Conservation (phyloP, 1,284 basidiomycete genomes). For the Meripilus lineatus region DNA sequence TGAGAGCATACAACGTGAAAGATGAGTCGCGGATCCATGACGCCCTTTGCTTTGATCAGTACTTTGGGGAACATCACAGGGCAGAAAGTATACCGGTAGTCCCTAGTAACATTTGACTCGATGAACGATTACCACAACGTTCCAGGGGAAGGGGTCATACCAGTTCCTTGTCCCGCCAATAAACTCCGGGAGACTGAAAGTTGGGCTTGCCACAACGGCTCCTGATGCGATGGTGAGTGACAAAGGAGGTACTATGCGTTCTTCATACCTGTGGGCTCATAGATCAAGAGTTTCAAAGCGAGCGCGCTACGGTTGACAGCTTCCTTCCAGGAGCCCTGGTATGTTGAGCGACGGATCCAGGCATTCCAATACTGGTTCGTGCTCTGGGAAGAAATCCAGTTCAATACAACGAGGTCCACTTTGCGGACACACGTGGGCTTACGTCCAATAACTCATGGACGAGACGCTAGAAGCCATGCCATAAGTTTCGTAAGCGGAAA, state of each 20-base stretch:
- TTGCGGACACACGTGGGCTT: slow-evolving; percentile 10
- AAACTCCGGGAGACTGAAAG: slow-evolving; percentile 88
- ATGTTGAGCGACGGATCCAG: slow-evolving; percentile 81
- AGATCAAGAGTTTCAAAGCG: slow-evolving; percentile 83
- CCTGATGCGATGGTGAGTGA: slow-evolving; percentile 33
- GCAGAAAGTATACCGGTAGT: slow-evolving; percentile 51
- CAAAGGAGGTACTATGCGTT: slow-evolving; percentile 18
- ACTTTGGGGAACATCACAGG: neutral
- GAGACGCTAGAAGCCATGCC: slow-evolving; percentile 36
- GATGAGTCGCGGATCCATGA: slow-evolving; percentile 90
- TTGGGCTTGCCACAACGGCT: slow-evolving; percentile 89
- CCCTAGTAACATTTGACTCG: slow-evolving; percentile 36
- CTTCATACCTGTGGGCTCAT: slow-evolving; percentile 66
- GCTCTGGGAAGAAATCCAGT: slow-evolving; percentile 37
- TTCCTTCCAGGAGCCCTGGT: slow-evolving; percentile 92
- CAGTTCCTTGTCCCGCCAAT: slow-evolving; percentile 87
- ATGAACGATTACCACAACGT: neutral
- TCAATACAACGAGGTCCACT: neutral
- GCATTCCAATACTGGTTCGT: slow-evolving; percentile 83
- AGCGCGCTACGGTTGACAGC: slow-evolving; percentile 84
- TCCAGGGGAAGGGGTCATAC: slow-evolving; percentile 33
- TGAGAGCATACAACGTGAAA: slow-evolving; percentile 88
- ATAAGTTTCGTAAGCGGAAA: neutral
- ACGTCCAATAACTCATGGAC: slow-evolving; percentile 52
- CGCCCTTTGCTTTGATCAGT: slow-evolving; percentile 36